A percentile compares a stretch with the other conserved stretches of the same genome.
Conservation (phyloP, 2,329 filamentous ascomycete genomes). For the Trichophyton equinum region DNA sequence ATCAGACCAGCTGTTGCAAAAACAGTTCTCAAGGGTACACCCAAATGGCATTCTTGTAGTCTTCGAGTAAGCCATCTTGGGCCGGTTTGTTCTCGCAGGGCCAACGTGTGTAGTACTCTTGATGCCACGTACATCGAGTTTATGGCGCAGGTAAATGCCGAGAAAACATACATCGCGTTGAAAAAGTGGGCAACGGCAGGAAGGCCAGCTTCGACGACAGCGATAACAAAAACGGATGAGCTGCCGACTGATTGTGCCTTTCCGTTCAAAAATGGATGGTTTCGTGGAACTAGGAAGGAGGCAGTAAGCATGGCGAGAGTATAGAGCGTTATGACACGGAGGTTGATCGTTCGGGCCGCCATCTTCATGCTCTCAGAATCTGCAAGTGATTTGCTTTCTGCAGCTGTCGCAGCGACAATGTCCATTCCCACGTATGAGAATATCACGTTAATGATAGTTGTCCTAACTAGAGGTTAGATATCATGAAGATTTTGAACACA, state of each 20-base stretch:
- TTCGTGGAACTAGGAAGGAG: slow-evolving; percentile 33
- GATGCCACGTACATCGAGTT: slow-evolving; percentile 34
- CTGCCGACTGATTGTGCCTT: slow-evolving; percentile 25
- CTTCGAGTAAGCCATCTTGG: slow-evolving; percentile 32
- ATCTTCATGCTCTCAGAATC: slow-evolving; percentile 35
- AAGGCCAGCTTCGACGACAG: slow-evolving; percentile 30
- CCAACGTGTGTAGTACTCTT: slow-evolving; percentile 33
- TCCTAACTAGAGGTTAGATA: slow-evolving; percentile 25
- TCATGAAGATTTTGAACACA: slow-evolving; percentile 6
- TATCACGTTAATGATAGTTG: slow-evolving; percentile 30
- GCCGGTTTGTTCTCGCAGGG: slow-evolving; percentile 27
- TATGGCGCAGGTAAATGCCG: slow-evolving; percentile 31
- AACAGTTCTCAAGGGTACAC: slow-evolving; percentile 31
- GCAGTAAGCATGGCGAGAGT: slow-evolving; percentile 31
- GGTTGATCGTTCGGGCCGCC: slow-evolving; percentile 32
- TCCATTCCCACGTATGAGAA: slow-evolving; percentile 36
- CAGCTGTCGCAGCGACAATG: slow-evolving; percentile 33
- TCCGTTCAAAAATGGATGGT: slow-evolving; percentile 32
- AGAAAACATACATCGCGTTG: slow-evolving; percentile 37
- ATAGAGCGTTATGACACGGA: slow-evolving; percentile 35
- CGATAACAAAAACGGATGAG: slow-evolving; percentile 31
- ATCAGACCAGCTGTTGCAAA: slow-evolving; percentile 30
- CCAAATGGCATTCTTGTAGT: slow-evolving; percentile 25
- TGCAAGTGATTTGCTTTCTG: slow-evolving; percentile 32
- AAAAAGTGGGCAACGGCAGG: slow-evolving; percentile 30